Evolutionary conservation across 768 basidiomycete genomes (phyloP).

Genomic region (Lepiota subincarnata): DNA sequence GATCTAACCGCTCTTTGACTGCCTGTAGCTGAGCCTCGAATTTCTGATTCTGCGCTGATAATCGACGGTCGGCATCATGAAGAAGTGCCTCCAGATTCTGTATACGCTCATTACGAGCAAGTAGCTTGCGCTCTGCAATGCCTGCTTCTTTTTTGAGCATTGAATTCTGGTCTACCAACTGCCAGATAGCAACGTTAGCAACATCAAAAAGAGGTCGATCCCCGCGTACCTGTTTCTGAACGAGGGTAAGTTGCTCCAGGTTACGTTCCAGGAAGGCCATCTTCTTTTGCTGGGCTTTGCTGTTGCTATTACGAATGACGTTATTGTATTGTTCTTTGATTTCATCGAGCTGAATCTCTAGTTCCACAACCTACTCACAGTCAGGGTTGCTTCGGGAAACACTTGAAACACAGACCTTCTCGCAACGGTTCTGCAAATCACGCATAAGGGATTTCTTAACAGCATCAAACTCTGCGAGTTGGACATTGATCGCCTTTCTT

Average conservation of each 20-base stretch:
- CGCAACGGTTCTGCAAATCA: slow-evolving; percentile 98
- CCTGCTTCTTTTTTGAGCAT: slow-evolving; percentile 96
- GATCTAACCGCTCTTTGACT: slow-evolving; percentile 88
- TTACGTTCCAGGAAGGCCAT: slow-evolving; percentile 98
- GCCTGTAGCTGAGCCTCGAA: slow-evolving; percentile 91
- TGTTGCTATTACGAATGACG: slow-evolving; percentile 96
- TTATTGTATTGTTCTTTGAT: slow-evolving; percentile 99
- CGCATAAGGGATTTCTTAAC: slow-evolving; percentile 99
- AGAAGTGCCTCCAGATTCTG: slow-evolving; percentile 91
- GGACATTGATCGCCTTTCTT: slow-evolving; percentile 95
- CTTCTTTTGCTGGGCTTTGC: slow-evolving; percentile 98
- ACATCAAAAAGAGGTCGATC: slow-evolving; percentile 6
- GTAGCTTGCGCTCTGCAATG: slow-evolving; percentile 92
- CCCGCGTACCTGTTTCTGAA: slow-evolving; percentile 86
- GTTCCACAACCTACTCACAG: slow-evolving; percentile 83
- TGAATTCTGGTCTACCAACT: slow-evolving; percentile 99
- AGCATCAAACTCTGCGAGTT: slow-evolving; percentile 96
- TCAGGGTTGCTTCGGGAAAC: neutral
- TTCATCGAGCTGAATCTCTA: slow-evolving; percentile 98
- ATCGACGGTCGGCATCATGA: slow-evolving; percentile 89
- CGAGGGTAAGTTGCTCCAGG: slow-evolving; percentile 88
- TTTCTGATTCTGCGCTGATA: slow-evolving; percentile 92
- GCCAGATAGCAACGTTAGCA: slow-evolving; percentile 14
- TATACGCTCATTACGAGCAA: slow-evolving; percentile 96
- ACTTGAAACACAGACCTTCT: slow-evolving; percentile 66